phyloP scores from a whole-genome alignment of 1,284 basidiomycete genomes.

The Xerocomus amazonicus region DNA sequence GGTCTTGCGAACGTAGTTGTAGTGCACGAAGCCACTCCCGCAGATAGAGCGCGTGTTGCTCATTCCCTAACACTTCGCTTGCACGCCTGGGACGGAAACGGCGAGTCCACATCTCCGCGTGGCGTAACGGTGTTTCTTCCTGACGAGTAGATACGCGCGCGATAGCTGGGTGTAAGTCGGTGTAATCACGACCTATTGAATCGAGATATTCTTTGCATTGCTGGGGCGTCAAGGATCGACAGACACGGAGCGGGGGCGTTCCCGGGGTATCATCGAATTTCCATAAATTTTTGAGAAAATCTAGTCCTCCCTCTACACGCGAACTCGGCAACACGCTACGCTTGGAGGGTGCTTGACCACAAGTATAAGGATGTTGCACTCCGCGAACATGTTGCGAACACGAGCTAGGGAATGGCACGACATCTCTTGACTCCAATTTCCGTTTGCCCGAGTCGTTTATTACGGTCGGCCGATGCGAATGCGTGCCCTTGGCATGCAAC shows the following conservation, averaged over 20 bases:
- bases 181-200: conserved; percentile 11
- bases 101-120: conserved; percentile 64
- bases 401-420: conserved; percentile 48
- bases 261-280: conserved; percentile 2
- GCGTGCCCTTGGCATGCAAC: conserved; percentile 4
- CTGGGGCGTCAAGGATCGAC: conserved; percentile 10
- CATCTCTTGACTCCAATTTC: conserved; percentile 2
- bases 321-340: conserved; percentile 3
- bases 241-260: neutral
- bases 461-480: conserved; percentile 3
- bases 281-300: conserved; percentile 19
- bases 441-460: conserved; percentile 5
- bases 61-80: conserved; percentile 80
- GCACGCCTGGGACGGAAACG: conserved; percentile 75
- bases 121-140: conserved; percentile 2
- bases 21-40: conserved; percentile 79
- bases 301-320: conserved; percentile 5
- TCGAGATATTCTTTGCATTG: conserved; percentile 20
- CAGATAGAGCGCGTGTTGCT: conserved; percentile 68
- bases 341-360: conserved; percentile 8
- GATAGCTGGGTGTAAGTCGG: conserved; percentile 51
- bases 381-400: conserved; percentile 64
- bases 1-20: conserved; percentile 52
- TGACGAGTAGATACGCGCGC: conserved; percentile 37
- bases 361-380: conserved; percentile 37